Evolutionary conservation across 306 rosid genomes (phyloP).

Genomic region (Styphnolobium japonicum): DNA sequence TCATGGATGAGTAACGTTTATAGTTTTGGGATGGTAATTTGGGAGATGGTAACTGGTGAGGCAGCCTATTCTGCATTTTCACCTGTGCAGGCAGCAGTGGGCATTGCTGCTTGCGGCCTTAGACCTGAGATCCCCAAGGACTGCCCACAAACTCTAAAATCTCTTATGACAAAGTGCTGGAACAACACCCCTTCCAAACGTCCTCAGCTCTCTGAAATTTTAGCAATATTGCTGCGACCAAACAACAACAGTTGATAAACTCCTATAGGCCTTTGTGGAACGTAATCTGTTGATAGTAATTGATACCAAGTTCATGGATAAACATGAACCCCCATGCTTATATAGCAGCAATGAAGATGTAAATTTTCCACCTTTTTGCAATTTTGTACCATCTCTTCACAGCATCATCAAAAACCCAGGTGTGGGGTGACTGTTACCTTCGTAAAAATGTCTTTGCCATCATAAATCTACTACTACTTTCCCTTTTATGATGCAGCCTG

Average conservation of each 20-base stretch:
- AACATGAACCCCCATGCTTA: constrained; percentile 27
- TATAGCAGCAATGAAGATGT: constrained; percentile 47
- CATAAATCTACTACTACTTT: background rate
- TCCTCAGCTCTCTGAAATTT: constrained; percentile 79
- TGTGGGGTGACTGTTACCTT: background rate
- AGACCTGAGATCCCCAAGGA: constrained; percentile 95
- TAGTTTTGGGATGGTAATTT: constrained; percentile 90
- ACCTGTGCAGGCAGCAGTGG: constrained; percentile 96
- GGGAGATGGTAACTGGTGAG: constrained; percentile 98
- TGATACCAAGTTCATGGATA: constrained; percentile 30
- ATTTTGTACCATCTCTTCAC: constrained; percentile 9
- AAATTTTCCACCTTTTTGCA: constrained; percentile 17
- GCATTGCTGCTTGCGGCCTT: constrained; percentile 97
- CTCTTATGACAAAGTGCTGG: constrained; percentile 90
- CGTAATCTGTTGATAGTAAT: constrained; percentile 23
- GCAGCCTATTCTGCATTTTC: constrained; percentile 82
- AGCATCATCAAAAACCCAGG: constrained; percentile 6
- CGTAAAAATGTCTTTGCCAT: constrained; percentile 19
- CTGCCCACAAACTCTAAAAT: constrained; percentile 73
- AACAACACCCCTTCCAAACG: constrained; percentile 89
- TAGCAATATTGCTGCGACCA: constrained; percentile 55
- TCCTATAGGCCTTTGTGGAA: constrained; percentile 13
- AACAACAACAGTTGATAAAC: constrained; percentile 54
- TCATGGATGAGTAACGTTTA: constrained; percentile 94
- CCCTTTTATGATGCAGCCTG: constrained; percentile 5